phyloP scores from a whole-genome alignment of 129 eudicot species.

The Helianthus annuus region DNA sequence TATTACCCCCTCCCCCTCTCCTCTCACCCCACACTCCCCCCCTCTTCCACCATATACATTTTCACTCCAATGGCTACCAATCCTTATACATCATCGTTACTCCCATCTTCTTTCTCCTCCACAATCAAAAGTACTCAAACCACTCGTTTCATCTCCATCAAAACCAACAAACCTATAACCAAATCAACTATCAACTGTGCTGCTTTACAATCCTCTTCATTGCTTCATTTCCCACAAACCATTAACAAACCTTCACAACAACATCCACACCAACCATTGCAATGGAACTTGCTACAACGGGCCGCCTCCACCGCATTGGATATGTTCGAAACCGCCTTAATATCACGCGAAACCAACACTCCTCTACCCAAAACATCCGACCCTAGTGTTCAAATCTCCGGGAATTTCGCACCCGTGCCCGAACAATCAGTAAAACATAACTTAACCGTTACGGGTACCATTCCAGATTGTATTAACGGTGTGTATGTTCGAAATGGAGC shows the following conservation, averaged over 20 bases:
- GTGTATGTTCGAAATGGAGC: slow-evolving; percentile 63
- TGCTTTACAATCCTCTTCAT: slow-evolving; percentile 46
- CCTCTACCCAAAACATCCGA: slow-evolving; percentile 71
- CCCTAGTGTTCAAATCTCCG: slow-evolving; percentile 55
- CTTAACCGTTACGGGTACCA: slow-evolving; percentile 34
- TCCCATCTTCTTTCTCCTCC: slow-evolving; percentile 31
- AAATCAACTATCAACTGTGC: slow-evolving; percentile 30
- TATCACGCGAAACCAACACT: slow-evolving; percentile 40
- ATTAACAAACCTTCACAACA: background rate
- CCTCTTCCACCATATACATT: background rate
- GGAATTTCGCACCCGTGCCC: slow-evolving; percentile 66
- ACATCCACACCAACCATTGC: slow-evolving; percentile 18
- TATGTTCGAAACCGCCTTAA: slow-evolving; percentile 49
- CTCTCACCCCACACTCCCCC: background rate
- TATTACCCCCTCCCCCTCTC: slow-evolving; percentile 13
- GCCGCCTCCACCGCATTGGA: slow-evolving; percentile 63
- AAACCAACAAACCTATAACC: background rate
- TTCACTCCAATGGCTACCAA: slow-evolving; percentile 29
- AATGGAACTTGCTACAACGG: slow-evolving; percentile 62
- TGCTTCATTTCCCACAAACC: slow-evolving; percentile 47
- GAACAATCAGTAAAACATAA: slow-evolving; percentile 45
- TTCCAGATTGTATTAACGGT: slow-evolving; percentile 46
- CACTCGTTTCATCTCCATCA: background rate
- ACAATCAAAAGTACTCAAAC: background rate
- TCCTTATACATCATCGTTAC: slow-evolving; percentile 30